phyloP scores from a whole-genome alignment of 345 rosid species.

The Anacardium occidentale region DNA sequence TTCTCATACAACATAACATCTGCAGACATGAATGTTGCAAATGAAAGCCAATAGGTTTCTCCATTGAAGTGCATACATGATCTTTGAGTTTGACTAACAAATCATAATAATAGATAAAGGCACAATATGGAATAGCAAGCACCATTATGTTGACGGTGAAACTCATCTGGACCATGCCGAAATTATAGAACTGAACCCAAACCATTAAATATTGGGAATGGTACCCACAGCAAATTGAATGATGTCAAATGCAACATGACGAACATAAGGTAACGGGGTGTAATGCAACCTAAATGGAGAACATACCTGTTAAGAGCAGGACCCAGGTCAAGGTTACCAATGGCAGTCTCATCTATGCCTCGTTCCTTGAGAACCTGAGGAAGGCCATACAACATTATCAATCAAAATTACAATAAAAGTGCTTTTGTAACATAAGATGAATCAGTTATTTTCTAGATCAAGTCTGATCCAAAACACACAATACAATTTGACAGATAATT shows the following conservation, averaged over 20 bases:
- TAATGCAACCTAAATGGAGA: background rate
- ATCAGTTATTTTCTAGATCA: background rate
- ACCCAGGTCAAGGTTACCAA: conserved; percentile 14
- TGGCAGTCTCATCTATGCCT: conserved; percentile 24
- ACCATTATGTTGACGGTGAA: background rate
- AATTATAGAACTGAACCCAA: background rate
- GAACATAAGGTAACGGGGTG: background rate
- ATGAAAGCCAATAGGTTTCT: background rate
- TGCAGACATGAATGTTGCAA: background rate
- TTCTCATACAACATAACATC: background rate
- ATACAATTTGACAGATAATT: background rate
- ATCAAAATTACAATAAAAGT: background rate
- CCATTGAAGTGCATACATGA: background rate
- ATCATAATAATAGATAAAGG: background rate
- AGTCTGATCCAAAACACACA: background rate
- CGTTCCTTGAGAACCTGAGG: conserved; percentile 30
- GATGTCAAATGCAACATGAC: background rate
- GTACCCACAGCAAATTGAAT: background rate
- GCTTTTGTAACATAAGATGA: background rate
- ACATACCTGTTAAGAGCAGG: conserved; percentile 15
- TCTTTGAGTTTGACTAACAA: background rate
- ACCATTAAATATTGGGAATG: background rate
- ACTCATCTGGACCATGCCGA: background rate
- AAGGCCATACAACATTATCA: background rate
- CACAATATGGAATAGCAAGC: background rate